These are phyloP conservation scores for Fraxinus velutina DNA, from an alignment of 305 asterid species.

Conservation along the genomic window DNA sequence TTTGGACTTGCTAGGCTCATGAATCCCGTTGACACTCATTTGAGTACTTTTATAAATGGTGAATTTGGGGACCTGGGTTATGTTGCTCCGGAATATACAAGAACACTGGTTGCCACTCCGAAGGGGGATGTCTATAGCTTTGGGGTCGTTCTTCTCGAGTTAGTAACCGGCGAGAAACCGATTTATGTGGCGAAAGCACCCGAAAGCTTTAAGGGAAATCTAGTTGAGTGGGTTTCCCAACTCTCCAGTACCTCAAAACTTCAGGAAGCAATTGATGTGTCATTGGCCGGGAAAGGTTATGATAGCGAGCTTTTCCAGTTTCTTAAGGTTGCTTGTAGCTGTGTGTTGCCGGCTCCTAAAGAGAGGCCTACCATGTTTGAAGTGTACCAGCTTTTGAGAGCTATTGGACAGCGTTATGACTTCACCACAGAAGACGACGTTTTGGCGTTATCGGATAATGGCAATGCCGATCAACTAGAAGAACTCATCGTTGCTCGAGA, in stretches of 20 bases:
- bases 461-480: conserved; percentile 35
- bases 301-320: conserved; percentile 66
- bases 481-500: conserved; percentile 81
- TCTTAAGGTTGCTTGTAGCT: conserved; percentile 67
- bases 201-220: conserved; percentile 61
- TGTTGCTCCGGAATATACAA: conserved; percentile 70
- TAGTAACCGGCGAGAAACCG: conserved; percentile 61
- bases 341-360: conserved; percentile 56
- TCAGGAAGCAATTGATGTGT: conserved; percentile 49
- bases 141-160: conserved; percentile 70
- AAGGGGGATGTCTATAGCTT: conserved; percentile 80
- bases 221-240: conserved; percentile 64
- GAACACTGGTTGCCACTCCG: conserved; percentile 68
- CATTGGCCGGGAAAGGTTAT: conserved; percentile 47
- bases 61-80: conserved; percentile 86
- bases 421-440: conserved; percentile 64
- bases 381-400: conserved; percentile 72
- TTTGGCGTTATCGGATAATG: conserved; percentile 39
- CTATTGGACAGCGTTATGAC: conserved; percentile 58
- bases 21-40: conserved; percentile 82
- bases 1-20: conserved; percentile 88
- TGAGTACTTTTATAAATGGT: conserved; percentile 85
- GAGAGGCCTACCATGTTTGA: conserved; percentile 83
- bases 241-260: conserved; percentile 50
- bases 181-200: conserved; percentile 49